Conservation (phyloP, 2,329 filamentous ascomycete species). For the Stemphylium vesicarium region DNA sequence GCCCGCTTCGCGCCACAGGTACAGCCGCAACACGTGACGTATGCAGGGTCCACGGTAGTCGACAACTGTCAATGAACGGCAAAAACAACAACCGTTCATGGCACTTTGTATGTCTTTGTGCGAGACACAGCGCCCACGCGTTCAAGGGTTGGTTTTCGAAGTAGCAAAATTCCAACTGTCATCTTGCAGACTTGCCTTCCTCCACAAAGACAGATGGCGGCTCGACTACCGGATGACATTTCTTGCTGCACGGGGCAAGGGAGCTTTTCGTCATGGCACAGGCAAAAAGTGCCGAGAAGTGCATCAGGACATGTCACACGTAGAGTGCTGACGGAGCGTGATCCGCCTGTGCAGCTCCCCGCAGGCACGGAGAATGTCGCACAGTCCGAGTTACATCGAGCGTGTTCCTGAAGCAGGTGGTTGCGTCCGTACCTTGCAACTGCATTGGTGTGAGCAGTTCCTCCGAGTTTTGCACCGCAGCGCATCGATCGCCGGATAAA, state of each 20-base stretch:
- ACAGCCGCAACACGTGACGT: slow-evolving; percentile 19
- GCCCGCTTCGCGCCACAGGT: slow-evolving; percentile 17
- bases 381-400: background rate
- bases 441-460: slow-evolving; percentile 11
- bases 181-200: background rate
- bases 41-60: slow-evolving; percentile 11
- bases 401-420: slow-evolving; percentile 1
- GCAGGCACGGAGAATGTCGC: slow-evolving; percentile 1
- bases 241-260: background rate
- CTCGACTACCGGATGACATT: background rate
- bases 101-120: background rate
- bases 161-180: background rate
- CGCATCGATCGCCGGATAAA: slow-evolving; percentile 5
- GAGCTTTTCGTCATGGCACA: background rate
- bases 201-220: background rate
- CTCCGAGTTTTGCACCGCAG: slow-evolving; percentile 3
- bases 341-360: slow-evolving; percentile 3
- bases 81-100: background rate
- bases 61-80: background rate
- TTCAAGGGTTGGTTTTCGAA: background rate
- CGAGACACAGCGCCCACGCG: background rate
- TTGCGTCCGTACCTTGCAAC: slow-evolving; percentile 1
- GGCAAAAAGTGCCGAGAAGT: background rate
- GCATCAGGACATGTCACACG: background rate
- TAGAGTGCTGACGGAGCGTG: slow-evolving; percentile 1